Base-by-base conservation (phyloP, 805 yeast genomes). In the Dipodascus albidus region DNA sequence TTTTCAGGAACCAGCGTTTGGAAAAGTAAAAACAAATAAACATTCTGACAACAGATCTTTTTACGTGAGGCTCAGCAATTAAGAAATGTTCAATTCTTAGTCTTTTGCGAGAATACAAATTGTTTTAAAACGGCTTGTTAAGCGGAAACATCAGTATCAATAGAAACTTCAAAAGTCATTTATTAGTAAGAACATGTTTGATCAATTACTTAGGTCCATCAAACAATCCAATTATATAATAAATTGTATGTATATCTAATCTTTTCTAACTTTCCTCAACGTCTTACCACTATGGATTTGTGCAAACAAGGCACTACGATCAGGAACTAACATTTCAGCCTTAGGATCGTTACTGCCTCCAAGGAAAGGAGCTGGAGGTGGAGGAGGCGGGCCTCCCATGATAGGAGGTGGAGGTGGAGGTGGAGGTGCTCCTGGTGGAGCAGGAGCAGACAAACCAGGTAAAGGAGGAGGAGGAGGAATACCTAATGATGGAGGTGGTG, bases 361-460 rank as follows among this genome's bases (percentile, higher is more conserved):
- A 27, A 41, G 27, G 48, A 53, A 52, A 24, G 41, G 48, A 23
- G 53, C 50, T 2, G 61, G 55, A 38, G 59, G 54, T 19, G 67
- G 56, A n/a, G 70, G 65, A 9, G 67, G 59, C 22, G 70, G 61
- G 8, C 71, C 58, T 3, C 65, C 56, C 14, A 65, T 59, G 14
- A 65, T 63, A 8, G 68, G 64, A 24, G 69, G 64, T 27, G 71
- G 63, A 3, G 65, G 60, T 27, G 70, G 66, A 2, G 66, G 44
- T 6, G 44, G 62, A 2, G 52, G 53, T 19, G 65, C 64, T 9
- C 67, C 55, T 3, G 74, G 74, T 17, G 73, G 61, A 14, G 78
- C 74, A 11, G 80, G 75, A 2, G 79, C 72, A 3, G 75, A 67
- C 2, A 75, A 71, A 19, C 73, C 65, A 1, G 69, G 60, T 22